Evolutionary conservation across 108 stramenopile genomes (phyloP).

Genomic region (Pseudonitzschia delicatissima): DNA sequence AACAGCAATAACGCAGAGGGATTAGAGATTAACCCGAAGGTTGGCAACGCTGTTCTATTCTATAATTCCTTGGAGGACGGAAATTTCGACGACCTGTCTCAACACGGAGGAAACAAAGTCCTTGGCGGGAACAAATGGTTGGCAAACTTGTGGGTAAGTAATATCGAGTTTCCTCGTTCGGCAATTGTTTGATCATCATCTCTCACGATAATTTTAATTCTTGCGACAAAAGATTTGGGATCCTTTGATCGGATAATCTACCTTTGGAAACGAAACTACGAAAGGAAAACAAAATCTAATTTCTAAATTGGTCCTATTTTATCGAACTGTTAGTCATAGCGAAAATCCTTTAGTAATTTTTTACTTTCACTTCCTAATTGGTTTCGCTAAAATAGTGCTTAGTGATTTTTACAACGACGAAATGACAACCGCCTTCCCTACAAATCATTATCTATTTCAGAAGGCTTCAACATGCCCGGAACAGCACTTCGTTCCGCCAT

Average conservation of each 20-base stretch:
- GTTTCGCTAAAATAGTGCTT: neutral
- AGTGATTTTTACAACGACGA: neutral
- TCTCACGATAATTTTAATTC: neutral
- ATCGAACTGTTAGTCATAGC: too few species aligned
- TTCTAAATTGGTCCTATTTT: too few species aligned
- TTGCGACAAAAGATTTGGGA: conserved; percentile 7
- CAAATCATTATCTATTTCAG: conserved; percentile 93
- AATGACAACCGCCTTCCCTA: conserved; percentile 18
- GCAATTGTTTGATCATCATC: neutral
- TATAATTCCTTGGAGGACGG: conserved; percentile 91
- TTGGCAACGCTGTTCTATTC: conserved; percentile 82
- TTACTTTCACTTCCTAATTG: too few species aligned
- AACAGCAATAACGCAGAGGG: conserved; percentile 70
- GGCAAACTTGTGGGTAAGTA: conserved; percentile 70
- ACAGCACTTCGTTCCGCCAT: conserved; percentile 87
- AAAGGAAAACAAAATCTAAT: too few species aligned
- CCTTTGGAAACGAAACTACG: neutral
- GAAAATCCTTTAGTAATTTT: too few species aligned
- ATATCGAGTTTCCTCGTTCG: neutral
- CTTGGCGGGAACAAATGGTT: conserved; percentile 67
- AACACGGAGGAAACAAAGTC: conserved; percentile 78
- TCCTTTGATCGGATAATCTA: conserved; percentile 7
- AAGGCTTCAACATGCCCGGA: conserved; percentile 96
- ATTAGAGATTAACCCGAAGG: conserved; percentile 65
- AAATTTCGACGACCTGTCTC: conserved; percentile 87